These are phyloP conservation scores for Aurifilum marmelostoma DNA, from an alignment of 2,329 filamentous ascomycete species.

Conservation along the genomic window DNA sequence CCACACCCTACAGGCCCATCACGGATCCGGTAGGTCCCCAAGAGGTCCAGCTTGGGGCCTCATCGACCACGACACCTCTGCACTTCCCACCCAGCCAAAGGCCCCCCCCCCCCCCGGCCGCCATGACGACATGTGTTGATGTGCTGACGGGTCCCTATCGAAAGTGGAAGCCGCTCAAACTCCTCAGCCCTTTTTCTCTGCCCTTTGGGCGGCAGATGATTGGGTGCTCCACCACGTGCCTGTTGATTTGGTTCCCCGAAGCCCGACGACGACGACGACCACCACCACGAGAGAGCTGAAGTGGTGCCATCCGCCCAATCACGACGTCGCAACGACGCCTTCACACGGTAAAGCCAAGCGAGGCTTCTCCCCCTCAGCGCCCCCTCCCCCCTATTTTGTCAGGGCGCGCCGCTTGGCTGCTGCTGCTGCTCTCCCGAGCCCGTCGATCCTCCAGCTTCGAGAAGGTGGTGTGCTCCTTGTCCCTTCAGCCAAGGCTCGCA, in stretches of 20 bases:
- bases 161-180: conserved; percentile 16
- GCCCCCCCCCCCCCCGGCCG: not conserved
- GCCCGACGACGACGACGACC: not conserved
- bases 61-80: not conserved
- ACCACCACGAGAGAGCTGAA: not conserved
- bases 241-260: conserved; percentile 4
- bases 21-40: conserved; percentile 19
- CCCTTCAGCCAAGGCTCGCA: not conserved
- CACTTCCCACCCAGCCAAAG: not conserved
- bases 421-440: not conserved
- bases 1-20: not conserved
- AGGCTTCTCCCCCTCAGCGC: not conserved
- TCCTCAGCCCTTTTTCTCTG: not conserved
- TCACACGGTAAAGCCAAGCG: not conserved
- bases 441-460: not conserved
- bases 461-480: conserved; percentile 13
- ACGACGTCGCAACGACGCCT: not conserved
- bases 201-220: not conserved
- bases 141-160: conserved; percentile 8
- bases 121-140: conserved; percentile 15
- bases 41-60: not conserved
- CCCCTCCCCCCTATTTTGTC: not conserved
- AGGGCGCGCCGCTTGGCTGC: not conserved
- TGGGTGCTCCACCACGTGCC: not conserved
- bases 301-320: not conserved